phyloP scores from a whole-genome alignment of 2,329 filamentous ascomycete species.

The Pseudogymnoascus sp. region DNA sequence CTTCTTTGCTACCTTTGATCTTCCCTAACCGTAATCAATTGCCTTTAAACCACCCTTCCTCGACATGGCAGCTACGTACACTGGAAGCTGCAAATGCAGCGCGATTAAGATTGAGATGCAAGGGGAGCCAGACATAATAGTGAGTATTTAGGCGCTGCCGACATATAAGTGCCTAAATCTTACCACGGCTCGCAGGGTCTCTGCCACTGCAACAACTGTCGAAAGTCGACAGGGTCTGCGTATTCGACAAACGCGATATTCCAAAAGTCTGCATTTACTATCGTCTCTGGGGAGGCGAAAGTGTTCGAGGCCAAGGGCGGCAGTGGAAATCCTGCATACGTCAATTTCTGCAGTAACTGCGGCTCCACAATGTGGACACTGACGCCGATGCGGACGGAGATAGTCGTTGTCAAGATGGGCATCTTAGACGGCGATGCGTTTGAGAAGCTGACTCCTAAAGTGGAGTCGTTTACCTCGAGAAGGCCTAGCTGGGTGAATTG shows the following conservation, averaged over 20 bases:
- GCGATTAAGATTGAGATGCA: neutral
- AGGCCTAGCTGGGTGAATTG: neutral
- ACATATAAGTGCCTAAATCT: neutral
- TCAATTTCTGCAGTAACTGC: neutral
- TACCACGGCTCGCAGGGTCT: neutral
- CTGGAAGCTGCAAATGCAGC: slow-evolving; percentile 1
- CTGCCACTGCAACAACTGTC: slow-evolving; percentile 7
- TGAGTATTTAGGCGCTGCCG: neutral
- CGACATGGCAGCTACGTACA: neutral
- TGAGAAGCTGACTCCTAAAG: neutral
- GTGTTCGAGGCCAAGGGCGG: neutral
- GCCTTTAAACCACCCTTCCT: neutral
- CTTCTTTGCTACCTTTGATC: neutral
- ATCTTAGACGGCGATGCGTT: neutral
- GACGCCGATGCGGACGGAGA: neutral
- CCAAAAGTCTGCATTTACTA: neutral
- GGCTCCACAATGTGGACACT: neutral
- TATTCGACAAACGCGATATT: neutral
- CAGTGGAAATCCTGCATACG: neutral
- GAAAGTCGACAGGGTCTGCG: neutral
- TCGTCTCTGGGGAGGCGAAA: neutral
- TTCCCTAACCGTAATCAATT: neutral
- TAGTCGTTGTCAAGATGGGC: neutral
- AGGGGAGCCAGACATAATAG: neutral
- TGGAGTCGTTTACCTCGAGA: neutral